Evolutionary conservation across 2,329 filamentous ascomycete species (phyloP), one percentile per base, ranked within the genome.

Genomic region (Talaromyces funiculosus): DNA sequence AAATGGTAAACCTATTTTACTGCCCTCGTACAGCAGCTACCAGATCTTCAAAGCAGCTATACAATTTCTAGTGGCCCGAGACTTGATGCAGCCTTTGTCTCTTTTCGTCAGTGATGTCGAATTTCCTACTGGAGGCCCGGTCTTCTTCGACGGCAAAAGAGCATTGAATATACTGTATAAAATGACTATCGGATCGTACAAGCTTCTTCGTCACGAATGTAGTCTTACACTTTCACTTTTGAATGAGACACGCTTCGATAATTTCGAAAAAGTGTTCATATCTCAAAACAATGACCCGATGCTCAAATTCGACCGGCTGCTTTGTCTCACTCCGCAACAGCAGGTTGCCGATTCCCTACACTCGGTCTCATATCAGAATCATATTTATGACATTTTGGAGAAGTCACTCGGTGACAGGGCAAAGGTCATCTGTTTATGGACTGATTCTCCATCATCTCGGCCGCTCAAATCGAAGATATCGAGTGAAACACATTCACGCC

Each of bases 21-120:
- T 92, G 5, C 81, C 85, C 4, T 90, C 90, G 7, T 89, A 96
- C 68, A 96, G 89, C 77, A 89, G 89, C 74, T 94, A 93, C 24
- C 93, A 97, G 74, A 82, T 97, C 47, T 97, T 99, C 82, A 97
- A 97, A 75, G 92, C 91, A 2, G 86, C 88, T 1, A 78, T 99
- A n/a, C 93, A 97, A 71, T 94, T 93, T 66, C 78, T 99, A 18
- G 86, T 89, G 1, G 83, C 84, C 1, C 87, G 84, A 38, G 87
- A 96, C 68, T 78, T 97, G 59, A 87, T 84, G 67, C 89, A 84
- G 65, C 86, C 89, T 0, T 81, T 87, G 64, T 68, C 85, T 61
- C 64, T 73, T 35, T 71, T 65, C 40, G 62, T 66, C 49, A 67
- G 63, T 16, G 68, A 70, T 37, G 59, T 73, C n/a, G 42, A 65